Evolutionary conservation across 352 stramenopile genomes (phyloP).

Genomic region (Pythium monospermum): DNA sequence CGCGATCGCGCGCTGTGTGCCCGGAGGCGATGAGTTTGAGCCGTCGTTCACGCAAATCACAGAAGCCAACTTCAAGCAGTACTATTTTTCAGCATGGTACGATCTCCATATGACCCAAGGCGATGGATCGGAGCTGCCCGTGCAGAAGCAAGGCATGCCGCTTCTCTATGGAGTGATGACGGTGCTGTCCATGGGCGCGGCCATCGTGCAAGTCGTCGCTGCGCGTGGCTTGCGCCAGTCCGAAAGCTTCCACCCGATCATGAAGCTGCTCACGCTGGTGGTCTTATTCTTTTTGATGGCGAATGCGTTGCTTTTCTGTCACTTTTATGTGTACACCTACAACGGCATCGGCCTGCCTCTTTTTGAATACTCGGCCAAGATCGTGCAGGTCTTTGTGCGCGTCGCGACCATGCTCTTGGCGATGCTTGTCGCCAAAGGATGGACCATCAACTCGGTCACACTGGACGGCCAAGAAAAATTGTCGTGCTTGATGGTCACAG

Average conservation of each 20-base stretch:
- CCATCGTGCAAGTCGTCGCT: slow-evolving; percentile 37
- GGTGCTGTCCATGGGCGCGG: slow-evolving; percentile 29
- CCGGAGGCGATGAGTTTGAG: slow-evolving; percentile 51
- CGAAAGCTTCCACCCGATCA: slow-evolving; percentile 78
- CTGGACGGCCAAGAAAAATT: slow-evolving; percentile 65
- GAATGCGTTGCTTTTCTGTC: slow-evolving; percentile 50
- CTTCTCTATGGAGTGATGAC: slow-evolving; percentile 50
- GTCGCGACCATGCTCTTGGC: slow-evolving; percentile 66
- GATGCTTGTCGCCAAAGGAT: slow-evolving; percentile 74
- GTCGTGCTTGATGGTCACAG: slow-evolving; percentile 53
- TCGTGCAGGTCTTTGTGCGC: slow-evolving; percentile 61
- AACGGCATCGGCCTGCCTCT: slow-evolving; percentile 68
- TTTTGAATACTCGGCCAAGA: slow-evolving; percentile 65
- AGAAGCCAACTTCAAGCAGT: slow-evolving; percentile 61
- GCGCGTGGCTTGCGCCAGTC: slow-evolving; percentile 39
- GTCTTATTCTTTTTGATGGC: slow-evolving; percentile 58
- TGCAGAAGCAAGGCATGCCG: slow-evolving; percentile 57
- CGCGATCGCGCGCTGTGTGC: slow-evolving; percentile 62
- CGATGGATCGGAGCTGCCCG: slow-evolving; percentile 56
- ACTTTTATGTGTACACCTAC: slow-evolving; percentile 57
- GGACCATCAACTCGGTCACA: slow-evolving; percentile 68
- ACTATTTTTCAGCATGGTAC: slow-evolving; percentile 79
- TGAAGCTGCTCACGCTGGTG: slow-evolving; percentile 61
- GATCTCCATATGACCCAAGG: slow-evolving; percentile 71
- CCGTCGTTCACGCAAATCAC: slow-evolving; percentile 67